Evolutionary conservation across 108 stramenopile species (phyloP).

Genomic region (Seminavis robusta): DNA sequence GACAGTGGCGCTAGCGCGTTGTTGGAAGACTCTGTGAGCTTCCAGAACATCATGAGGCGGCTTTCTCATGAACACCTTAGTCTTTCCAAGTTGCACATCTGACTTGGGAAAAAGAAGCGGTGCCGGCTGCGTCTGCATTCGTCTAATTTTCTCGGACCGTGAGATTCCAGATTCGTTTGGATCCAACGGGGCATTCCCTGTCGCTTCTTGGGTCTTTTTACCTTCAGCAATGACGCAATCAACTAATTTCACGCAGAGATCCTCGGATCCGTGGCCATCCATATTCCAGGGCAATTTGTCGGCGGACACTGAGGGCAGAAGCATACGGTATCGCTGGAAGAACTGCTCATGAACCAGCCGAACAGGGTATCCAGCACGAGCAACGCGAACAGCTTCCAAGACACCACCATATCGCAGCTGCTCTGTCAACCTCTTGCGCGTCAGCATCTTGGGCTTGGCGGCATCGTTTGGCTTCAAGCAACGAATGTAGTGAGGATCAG

Average conservation of each 20-base stretch:
- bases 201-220: conserved; percentile 26
- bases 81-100: conserved; percentile 88
- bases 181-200: conserved; percentile 27
- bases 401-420: conserved; percentile 99
- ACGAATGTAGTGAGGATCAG: conserved; percentile 99
- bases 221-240: conserved; percentile 70
- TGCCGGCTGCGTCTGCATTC: conserved; percentile 80
- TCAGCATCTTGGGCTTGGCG: conserved; percentile 79
- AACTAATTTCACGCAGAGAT: conserved; percentile 74
- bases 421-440: conserved; percentile 83
- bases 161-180: conserved; percentile 71
- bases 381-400: conserved; percentile 98
- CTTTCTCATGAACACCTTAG: conserved; percentile 94
- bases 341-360: conserved; percentile 88
- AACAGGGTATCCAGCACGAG: conserved; percentile 98
- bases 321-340: conserved; percentile 87
- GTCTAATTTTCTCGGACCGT: conserved; percentile 83
- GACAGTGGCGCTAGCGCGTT: conserved; percentile 62
- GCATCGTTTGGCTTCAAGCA: conserved; percentile 98
- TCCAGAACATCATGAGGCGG: conserved; percentile 90
- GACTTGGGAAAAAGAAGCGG: conserved; percentile 72
- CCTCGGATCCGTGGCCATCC: conserved; percentile 67
- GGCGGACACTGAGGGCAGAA: conserved; percentile 65
- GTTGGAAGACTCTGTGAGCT: conserved; percentile 75
- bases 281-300: conserved; percentile 66